Conservation (phyloP, 148 eudicot species). For the Chenopodium suecicum region DNA sequence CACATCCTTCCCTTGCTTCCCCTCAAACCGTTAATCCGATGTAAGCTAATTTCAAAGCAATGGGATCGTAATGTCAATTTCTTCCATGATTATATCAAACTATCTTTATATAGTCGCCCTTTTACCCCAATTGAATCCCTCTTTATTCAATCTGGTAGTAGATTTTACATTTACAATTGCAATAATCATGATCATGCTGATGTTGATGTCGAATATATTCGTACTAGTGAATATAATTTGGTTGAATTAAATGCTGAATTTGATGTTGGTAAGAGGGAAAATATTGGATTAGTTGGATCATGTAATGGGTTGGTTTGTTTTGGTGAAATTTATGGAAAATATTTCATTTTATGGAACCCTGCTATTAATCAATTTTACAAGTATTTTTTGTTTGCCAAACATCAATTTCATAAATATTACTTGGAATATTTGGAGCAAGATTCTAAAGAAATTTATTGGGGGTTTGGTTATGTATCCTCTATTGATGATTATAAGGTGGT, state of each 20-base stretch:
- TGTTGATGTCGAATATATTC: not conserved
- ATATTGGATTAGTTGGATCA: not conserved
- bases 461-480: no score
- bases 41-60: slow-evolving; percentile 16
- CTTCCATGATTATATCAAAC: not conserved
- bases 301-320: slow-evolving; percentile 14
- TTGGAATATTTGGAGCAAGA: no score
- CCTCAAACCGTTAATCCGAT: slow-evolving; percentile 1
- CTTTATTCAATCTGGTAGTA: no score
- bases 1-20: slow-evolving; percentile 12
- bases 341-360: slow-evolving; percentile 7
- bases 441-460: no score
- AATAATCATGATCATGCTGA: not conserved
- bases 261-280: no score
- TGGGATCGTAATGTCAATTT: slow-evolving; percentile 20
- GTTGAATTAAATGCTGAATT: not conserved
- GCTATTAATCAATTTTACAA: not conserved
- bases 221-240: not conserved
- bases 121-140: not conserved
- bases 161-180: no score
- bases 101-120: not conserved
- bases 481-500: not conserved
- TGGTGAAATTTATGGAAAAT: not conserved
- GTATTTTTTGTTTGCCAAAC: not conserved
- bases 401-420: no score